These are phyloP conservation scores for Dipteronia dyeriana DNA, from an alignment of 345 rosid genomes.

Conservation along the genomic window DNA sequence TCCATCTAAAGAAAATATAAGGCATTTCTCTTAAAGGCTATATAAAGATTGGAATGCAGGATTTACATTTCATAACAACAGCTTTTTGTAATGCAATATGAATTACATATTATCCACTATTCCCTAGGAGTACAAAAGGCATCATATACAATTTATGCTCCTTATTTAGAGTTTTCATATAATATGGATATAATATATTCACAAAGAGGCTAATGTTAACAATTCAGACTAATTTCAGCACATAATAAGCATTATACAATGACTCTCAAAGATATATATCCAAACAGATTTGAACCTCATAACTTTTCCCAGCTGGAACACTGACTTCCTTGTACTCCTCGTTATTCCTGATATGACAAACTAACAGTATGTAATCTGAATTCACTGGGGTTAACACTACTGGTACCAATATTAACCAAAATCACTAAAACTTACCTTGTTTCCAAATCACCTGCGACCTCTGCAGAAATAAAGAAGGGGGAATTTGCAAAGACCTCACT, in stretches of 20 bases:
- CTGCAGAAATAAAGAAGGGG: slow-evolving; percentile 94
- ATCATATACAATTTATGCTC: not conserved
- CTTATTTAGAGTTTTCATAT: not conserved
- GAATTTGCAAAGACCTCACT: slow-evolving; percentile 90
- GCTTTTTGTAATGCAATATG: not conserved
- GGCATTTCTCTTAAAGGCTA: not conserved
- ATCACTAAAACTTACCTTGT: slow-evolving; percentile 49
- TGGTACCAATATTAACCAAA: slow-evolving; percentile 17
- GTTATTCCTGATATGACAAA: slow-evolving; percentile 52
- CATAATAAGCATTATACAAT: not conserved
- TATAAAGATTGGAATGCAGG: not conserved
- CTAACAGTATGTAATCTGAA: slow-evolving; percentile 20
- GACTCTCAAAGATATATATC: not conserved
- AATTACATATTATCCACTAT: not conserved
- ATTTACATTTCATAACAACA: not conserved
- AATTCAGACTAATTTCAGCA: not conserved
- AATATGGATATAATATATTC: not conserved
- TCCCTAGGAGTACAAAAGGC: not conserved
- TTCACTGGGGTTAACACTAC: slow-evolving; percentile 17
- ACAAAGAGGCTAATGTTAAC: not conserved
- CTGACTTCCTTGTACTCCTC: slow-evolving; percentile 88
- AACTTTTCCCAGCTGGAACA: slow-evolving; percentile 73
- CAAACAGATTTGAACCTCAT: slow-evolving; percentile 55
- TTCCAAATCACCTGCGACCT: slow-evolving; percentile 66
- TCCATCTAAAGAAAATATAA: not conserved